A percentile compares a stretch with the other conserved stretches of the same genome.
Conservation (phyloP, 495 filamentous ascomycete species). For the Penicillium simplicissimum region DNA sequence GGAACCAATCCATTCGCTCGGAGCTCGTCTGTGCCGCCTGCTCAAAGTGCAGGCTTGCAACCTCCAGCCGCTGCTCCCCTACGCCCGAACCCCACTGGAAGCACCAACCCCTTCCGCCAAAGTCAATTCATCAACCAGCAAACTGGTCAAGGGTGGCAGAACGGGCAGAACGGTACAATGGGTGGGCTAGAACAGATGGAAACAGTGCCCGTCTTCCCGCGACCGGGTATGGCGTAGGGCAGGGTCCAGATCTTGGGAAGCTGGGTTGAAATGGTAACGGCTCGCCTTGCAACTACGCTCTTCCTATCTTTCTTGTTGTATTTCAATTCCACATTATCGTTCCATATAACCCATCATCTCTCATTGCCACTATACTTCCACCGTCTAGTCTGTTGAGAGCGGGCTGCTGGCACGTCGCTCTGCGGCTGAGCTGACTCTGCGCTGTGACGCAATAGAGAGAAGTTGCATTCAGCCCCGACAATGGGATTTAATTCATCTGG, state of each 20-base stretch:
- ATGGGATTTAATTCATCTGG: background rate
- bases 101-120: slow-evolving; percentile 93
- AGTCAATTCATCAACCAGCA: slow-evolving; percentile 82
- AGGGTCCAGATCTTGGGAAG: background rate
- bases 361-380: background rate
- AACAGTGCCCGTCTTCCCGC: slow-evolving; percentile 83
- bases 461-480: background rate
- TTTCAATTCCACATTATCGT: background rate
- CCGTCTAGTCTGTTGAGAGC: background rate
- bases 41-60: slow-evolving; percentile 37
- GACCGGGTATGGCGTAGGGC: slow-evolving; percentile 56
- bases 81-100: slow-evolving; percentile 74
- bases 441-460: background rate
- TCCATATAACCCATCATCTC: background rate
- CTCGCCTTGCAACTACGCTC: background rate
- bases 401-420: background rate
- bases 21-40: slow-evolving; percentile 40
- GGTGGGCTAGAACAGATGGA: slow-evolving; percentile 79
- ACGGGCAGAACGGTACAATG: slow-evolving; percentile 69
- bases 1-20: slow-evolving; percentile 57
- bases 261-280: background rate
- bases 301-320: slow-evolving; percentile 4
- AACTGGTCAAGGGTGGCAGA: slow-evolving; percentile 86
- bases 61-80: slow-evolving; percentile 48
- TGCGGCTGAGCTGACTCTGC: background rate